phyloP scores from a whole-genome alignment of 495 filamentous ascomycete genomes.

The Acidiella bohemica region DNA sequence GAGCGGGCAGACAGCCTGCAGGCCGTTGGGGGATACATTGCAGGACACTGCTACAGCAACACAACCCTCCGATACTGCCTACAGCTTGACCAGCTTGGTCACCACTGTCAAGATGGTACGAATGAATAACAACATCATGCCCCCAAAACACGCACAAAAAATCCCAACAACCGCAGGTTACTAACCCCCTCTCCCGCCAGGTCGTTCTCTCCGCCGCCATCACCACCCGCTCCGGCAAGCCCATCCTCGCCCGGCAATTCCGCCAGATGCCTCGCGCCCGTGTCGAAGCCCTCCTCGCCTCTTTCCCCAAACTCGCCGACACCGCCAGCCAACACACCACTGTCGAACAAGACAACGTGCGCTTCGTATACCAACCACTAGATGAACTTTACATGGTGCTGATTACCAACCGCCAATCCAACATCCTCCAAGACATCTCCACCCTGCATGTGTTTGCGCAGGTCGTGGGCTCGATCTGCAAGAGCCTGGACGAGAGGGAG shows the following conservation, averaged over 20 bases:
- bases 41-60: too few species aligned
- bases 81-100: too few species aligned
- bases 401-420: slow-evolving; percentile 97
- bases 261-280: slow-evolving; percentile 89
- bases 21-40: too few species aligned
- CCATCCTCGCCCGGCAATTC: slow-evolving; percentile 91
- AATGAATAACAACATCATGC: too few species aligned
- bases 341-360: slow-evolving; percentile 97
- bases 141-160: too few species aligned
- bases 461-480: slow-evolving; percentile 91
- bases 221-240: slow-evolving; percentile 94
- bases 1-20: too few species aligned
- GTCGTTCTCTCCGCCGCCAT: slow-evolving; percentile 98
- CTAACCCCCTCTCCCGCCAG: too few species aligned
- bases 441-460: slow-evolving; percentile 94
- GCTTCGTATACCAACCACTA: slow-evolving; percentile 96
- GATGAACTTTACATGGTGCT: slow-evolving; percentile 99
- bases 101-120: too few species aligned
- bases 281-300: slow-evolving; percentile 89
- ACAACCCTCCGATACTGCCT: too few species aligned
- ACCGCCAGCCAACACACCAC: slow-evolving; percentile 92
- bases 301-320: slow-evolving; percentile 93
- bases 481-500: slow-evolving; percentile 86
- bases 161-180: too few species aligned
- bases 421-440: slow-evolving; percentile 98